A percentile compares a stretch with the other conserved stretches of the same genome.
Conservation (phyloP, 2,329 filamentous ascomycete species). For the Phyllosticta citribraziliensis region DNA sequence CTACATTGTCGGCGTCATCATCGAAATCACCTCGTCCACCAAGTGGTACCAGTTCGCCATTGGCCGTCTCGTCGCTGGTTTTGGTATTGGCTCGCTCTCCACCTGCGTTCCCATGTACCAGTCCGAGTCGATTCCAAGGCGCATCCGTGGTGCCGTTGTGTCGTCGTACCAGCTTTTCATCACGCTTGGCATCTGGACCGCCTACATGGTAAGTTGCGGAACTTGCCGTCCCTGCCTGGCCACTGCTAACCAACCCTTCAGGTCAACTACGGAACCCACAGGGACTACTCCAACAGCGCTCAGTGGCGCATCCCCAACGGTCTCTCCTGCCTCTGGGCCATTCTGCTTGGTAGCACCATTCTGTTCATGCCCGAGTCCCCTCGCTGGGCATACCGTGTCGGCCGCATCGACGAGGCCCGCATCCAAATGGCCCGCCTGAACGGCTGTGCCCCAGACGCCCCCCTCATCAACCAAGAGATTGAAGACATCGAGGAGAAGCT, state of each 20-base stretch:
- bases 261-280: conserved; percentile 52
- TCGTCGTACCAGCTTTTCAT: conserved; percentile 38
- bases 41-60: conserved; percentile 40
- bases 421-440: conserved; percentile 45
- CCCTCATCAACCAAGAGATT: conserved; percentile 44
- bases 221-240: neutral
- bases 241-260: conserved; percentile 1
- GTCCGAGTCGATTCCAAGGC: conserved; percentile 51
- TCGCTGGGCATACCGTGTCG: conserved; percentile 41
- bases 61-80: conserved; percentile 33
- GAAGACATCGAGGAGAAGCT: conserved; percentile 47
- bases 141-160: conserved; percentile 56
- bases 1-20: conserved; percentile 33
- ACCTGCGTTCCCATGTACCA: conserved; percentile 60
- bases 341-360: conserved; percentile 34
- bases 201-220: conserved; percentile 10
- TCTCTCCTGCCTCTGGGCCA: conserved; percentile 12
- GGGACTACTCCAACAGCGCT: conserved; percentile 37
- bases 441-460: conserved; percentile 42
- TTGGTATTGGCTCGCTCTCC: conserved; percentile 35
- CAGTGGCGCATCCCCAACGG: conserved; percentile 55
- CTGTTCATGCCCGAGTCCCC: conserved; percentile 25
- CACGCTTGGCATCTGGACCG: conserved; percentile 30
- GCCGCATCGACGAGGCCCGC: conserved; percentile 39
- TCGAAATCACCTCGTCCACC: conserved; percentile 32